These are phyloP conservation scores for Striga hermonthica DNA, from an alignment of 305 asterid species.

Conservation along the genomic window DNA sequence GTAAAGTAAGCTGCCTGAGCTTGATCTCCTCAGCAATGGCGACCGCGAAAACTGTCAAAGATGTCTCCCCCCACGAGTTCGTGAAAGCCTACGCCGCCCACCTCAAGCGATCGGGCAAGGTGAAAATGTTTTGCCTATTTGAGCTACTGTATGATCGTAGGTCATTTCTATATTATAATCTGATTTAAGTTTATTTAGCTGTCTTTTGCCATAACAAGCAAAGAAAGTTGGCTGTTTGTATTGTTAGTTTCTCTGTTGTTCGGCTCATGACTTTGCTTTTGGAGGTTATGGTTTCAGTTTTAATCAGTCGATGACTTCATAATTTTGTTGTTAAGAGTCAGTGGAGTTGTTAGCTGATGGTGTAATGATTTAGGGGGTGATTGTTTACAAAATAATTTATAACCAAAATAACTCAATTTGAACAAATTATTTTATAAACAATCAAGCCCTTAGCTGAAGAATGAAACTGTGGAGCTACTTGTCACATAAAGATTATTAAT, in stretches of 20 bases:
- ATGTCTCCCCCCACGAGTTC: conserved; percentile 83
- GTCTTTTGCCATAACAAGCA: background rate
- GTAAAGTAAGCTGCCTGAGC: conserved; percentile 29
- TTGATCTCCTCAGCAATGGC: conserved; percentile 45
- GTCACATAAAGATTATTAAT: background rate
- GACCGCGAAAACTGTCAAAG: conserved; percentile 70
- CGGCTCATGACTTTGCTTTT: background rate
- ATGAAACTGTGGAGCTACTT: background rate
- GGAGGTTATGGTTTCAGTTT: background rate
- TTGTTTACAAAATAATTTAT: no score
- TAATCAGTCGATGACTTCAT: background rate
- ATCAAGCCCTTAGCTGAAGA: no score
- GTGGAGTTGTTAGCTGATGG: background rate
- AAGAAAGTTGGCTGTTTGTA: background rate
- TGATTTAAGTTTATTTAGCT: background rate
- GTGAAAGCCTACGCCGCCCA: conserved; percentile 86
- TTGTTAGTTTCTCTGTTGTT: background rate
- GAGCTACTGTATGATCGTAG: background rate
- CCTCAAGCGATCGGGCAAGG: conserved; percentile 95
- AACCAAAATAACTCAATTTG: no score
- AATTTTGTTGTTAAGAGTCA: background rate
- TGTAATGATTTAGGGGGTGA: background rate
- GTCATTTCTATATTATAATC: background rate
- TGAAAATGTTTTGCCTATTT: conserved; percentile 6
- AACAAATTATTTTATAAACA: no score